Base-by-base conservation (phyloP, 1,284 basidiomycete species). In the Microbotryum saponariae region DNA sequence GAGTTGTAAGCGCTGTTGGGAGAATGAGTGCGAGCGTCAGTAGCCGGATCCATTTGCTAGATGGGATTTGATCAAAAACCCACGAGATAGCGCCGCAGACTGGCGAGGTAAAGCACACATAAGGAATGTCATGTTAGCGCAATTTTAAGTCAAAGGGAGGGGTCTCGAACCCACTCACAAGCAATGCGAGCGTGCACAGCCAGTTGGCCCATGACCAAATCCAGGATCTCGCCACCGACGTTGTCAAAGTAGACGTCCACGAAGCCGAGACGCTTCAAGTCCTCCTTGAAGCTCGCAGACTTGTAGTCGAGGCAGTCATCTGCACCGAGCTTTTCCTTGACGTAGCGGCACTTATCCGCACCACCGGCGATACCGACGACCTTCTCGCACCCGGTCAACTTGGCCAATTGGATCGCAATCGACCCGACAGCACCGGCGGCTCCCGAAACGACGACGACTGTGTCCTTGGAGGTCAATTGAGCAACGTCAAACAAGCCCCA, bases 171-270 rank as follows among this genome's bases (percentile, higher is more conserved):
- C 9, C 37, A 37, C 37, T 37, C 37, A 16, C 37, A 75, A 21
- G 82, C 83, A 65, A 93, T 83, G 60, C 90, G 79, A 8, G 89
- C 90, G 57, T 83, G 77, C 71, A 83, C 81, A 59, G 90, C 90
- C 74, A 94, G 75, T 61, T 86, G 78, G 45, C 81, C 81, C 63
- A 93, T 76, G 42, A 83, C 81, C 71, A 89, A 79, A 73, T 93
- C 86, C 64, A 93, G 79, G 53, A 81, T 82, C 64, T 83, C 79
- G 0, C 87, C 87, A 3, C 87, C 86, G 61, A 21, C 48, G 53
- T 55, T 60, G 33, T 56, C 54, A 16, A 50, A 60, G 52, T 62
- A 60, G n/a, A 62, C 52, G 27, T 59, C 45, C 27, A 65, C 52
- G 44, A 60, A 76, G 8, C 73, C 70, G 8, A 84, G 76, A 51